Conservation (phyloP, 2,329 filamentous ascomycete species). For the Fusarium avenaceum region DNA sequence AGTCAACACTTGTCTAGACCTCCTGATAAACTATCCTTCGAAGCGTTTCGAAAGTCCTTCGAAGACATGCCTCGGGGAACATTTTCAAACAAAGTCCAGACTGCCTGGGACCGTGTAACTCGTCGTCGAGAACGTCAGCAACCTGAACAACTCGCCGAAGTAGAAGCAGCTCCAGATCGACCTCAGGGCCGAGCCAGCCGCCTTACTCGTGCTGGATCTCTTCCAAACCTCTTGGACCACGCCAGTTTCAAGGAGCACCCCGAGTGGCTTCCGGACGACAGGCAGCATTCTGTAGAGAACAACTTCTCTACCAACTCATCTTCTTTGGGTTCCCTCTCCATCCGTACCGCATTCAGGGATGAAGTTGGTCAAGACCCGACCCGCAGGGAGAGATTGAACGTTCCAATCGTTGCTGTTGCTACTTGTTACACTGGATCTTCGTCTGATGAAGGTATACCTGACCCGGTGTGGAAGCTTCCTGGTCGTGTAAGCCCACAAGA, state of each 20-base stretch:
- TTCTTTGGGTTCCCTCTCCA: background rate
- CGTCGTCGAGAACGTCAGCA: background rate
- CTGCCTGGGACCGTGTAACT: constrained; percentile 3
- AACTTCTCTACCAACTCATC: background rate
- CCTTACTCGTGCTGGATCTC: background rate
- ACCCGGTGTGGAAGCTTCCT: constrained; percentile 9
- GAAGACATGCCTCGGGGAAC: constrained; percentile 6
- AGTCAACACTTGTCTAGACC: background rate
- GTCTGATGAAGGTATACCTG: accelerated
- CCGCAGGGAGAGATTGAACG: background rate
- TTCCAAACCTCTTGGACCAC: background rate
- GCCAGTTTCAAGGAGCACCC: background rate
- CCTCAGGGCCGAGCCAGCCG: background rate
- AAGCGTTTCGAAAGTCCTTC: background rate
- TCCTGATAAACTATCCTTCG: no score
- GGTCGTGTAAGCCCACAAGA: constrained; percentile 16
- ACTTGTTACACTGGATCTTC: background rate
- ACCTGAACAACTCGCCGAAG: constrained; percentile 1
- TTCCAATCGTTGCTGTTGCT: background rate
- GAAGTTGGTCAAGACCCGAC: background rate
- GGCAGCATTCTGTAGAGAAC: background rate
- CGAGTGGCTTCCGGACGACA: background rate
- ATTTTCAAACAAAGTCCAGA: background rate
- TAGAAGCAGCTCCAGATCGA: background rate
- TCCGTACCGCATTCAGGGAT: background rate